Evolutionary conservation across 106 monocot genomes (phyloP).

Genomic region (Posidonia australis): DNA sequence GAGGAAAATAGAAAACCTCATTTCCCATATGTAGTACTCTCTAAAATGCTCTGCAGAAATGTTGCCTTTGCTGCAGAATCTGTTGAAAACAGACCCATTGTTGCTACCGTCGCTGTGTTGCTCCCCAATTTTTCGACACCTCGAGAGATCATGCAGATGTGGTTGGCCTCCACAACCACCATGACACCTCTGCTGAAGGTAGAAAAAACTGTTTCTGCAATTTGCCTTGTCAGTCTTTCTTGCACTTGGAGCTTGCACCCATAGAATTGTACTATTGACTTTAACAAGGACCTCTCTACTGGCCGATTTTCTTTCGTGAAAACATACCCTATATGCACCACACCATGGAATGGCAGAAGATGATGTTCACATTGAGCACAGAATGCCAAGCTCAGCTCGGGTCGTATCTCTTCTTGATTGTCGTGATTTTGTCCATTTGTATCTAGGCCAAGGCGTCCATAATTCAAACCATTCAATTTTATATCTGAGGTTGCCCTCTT

Average conservation of each 20-base stretch:
- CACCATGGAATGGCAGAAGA: conserved; percentile 81
- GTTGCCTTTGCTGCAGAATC: conserved; percentile 40
- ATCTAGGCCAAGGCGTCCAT: background rate
- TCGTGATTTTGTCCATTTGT: conserved; percentile 1
- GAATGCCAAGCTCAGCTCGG: conserved; percentile 66
- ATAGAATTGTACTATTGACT: conserved; percentile 60
- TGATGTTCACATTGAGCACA: conserved; percentile 94
- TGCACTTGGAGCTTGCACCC: conserved; percentile 88
- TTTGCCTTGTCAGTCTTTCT: conserved; percentile 84
- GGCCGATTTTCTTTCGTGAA: conserved; percentile 7
- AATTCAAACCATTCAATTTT: conserved; percentile 28
- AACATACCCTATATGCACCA: conserved; percentile 71
- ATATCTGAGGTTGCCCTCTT: conserved; percentile 42
- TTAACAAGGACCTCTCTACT: conserved; percentile 43
- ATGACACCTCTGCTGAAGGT: conserved; percentile 41
- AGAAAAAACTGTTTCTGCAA: conserved; percentile 62
- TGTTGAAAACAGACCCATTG: conserved; percentile 63
- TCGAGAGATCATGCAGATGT: conserved; percentile 86
- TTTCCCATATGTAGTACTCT: background rate
- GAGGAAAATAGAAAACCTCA: background rate
- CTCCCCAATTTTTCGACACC: conserved; percentile 88
- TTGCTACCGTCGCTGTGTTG: conserved; percentile 77
- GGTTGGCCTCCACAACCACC: conserved; percentile 90
- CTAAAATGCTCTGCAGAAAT: conserved; percentile 34
- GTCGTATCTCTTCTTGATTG: conserved; percentile 12